These are phyloP conservation scores for Capsella bursapastoris DNA, from an alignment of 345 rosid genomes.

Conservation along the genomic window DNA sequence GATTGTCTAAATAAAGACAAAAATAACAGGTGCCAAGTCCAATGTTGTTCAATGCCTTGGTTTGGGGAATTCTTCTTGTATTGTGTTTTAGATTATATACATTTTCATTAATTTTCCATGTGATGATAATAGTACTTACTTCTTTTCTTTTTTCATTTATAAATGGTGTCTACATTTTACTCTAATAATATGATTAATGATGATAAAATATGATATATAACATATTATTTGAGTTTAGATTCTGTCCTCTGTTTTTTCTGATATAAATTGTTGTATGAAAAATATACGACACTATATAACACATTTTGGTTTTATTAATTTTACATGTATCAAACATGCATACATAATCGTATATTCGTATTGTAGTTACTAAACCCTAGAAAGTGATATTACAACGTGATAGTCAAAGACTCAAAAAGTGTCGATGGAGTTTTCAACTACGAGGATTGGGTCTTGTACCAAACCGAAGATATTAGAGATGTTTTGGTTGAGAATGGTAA, in stretches of 20 bases:
- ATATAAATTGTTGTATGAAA: not conserved
- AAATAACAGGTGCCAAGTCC: conserved; percentile 22
- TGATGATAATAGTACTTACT: not conserved
- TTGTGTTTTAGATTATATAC: conserved; percentile 12
- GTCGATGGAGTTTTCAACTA: conserved; percentile 13
- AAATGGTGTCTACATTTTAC: not conserved
- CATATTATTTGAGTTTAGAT: not conserved
- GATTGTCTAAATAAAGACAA: conserved; percentile 38
- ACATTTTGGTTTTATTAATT: not conserved
- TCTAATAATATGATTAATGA: not conserved
- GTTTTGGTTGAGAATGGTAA: conserved; percentile 13
- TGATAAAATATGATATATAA: not conserved
- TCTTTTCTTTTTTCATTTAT: not conserved
- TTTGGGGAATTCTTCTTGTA: conserved; percentile 30
- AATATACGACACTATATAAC: not conserved
- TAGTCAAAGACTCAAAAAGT: conserved; percentile 26
- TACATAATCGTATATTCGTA: not conserved
- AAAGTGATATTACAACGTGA: conserved; percentile 27
- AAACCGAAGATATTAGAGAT: conserved; percentile 16
- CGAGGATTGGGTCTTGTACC: conserved; percentile 24
- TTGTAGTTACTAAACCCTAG: conserved; percentile 34
- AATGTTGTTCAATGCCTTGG: conserved; percentile 48
- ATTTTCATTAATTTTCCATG: not conserved
- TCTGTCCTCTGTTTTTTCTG: not conserved
- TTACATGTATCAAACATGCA: not conserved